These are phyloP conservation scores for Deuterostichococcus epilithicus DNA, from an alignment of 139 green algal genomes.

Conservation along the genomic window DNA sequence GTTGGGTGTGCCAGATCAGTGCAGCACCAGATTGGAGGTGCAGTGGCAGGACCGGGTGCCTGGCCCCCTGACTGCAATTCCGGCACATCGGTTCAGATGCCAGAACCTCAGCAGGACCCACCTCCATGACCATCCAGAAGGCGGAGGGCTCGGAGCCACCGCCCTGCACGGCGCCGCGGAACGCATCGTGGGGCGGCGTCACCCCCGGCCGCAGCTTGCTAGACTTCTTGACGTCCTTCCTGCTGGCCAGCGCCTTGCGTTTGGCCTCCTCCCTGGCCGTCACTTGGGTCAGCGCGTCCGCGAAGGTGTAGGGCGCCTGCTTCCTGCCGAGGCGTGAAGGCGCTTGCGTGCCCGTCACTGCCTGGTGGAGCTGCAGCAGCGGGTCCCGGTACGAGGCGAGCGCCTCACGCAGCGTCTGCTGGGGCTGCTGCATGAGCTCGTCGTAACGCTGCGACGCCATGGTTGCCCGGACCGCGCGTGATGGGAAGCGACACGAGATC, in stretches of 20 bases:
- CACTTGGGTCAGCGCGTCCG: slow-evolving; percentile 42
- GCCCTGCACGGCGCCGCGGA: slow-evolving; percentile 46
- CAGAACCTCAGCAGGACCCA: slow-evolving; percentile 7
- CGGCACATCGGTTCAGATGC: neutral
- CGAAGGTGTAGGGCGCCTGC: slow-evolving; percentile 36
- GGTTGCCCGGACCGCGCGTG: too few species aligned
- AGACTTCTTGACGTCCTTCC: slow-evolving; percentile 34
- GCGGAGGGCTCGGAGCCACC: slow-evolving; percentile 36
- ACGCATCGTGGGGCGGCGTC: slow-evolving; percentile 16
- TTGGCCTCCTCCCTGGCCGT: slow-evolving; percentile 44
- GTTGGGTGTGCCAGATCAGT: neutral
- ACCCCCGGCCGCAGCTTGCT: slow-evolving; percentile 25
- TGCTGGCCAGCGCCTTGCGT: slow-evolving; percentile 25
- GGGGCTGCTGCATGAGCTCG: too few species aligned
- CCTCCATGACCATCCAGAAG: slow-evolving; percentile 72
- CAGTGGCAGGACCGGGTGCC: too few species aligned
- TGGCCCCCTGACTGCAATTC: too few species aligned
- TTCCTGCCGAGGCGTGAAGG: too few species aligned
- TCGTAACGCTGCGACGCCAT: too few species aligned
- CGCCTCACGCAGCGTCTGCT: too few species aligned
- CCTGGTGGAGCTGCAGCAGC: too few species aligned
- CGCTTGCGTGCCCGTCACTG: too few species aligned
- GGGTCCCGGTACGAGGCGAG: too few species aligned
- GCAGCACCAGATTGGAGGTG: neutral
- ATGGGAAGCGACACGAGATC: too few species aligned